Percentiles rank a stretch among this genome's conserved stretches.
Evolutionary conservation across 345 rosid genomes (phyloP).

Genomic region (Nasturtium officinale): DNA sequence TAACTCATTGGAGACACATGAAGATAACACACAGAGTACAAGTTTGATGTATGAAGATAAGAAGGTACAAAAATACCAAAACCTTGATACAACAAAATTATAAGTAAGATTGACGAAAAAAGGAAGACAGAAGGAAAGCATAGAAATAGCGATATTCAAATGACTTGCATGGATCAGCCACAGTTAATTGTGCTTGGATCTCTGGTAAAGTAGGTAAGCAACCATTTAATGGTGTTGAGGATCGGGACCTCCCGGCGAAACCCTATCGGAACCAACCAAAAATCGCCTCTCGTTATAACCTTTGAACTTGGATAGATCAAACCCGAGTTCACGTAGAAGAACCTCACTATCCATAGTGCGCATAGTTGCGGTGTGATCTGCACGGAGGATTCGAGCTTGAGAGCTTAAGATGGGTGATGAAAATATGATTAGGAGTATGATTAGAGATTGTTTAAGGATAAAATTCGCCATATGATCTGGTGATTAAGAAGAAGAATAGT

Average conservation of each 20-base stretch:
- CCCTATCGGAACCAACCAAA: constrained; percentile 37
- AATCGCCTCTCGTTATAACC: constrained; percentile 26
- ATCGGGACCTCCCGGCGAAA: constrained; percentile 47
- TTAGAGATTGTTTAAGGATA: constrained; percentile 29
- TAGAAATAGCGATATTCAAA: constrained; percentile 17
- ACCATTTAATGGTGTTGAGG: constrained; percentile 38
- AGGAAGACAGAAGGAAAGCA: constrained; percentile 5
- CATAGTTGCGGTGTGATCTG: neutral
- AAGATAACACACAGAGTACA: constrained; percentile 17
- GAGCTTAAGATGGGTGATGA: constrained; percentile 9
- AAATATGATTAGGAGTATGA: constrained; percentile 38
- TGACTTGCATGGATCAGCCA: constrained; percentile 36
- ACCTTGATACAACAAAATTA: constrained; percentile 29
- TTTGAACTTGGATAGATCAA: constrained; percentile 42
- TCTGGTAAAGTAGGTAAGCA: neutral
- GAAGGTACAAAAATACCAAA: constrained; percentile 21
- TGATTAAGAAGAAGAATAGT: neutral
- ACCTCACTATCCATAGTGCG: constrained; percentile 13
- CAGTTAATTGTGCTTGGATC: constrained; percentile 32
- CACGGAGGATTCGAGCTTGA: constrained; percentile 42
- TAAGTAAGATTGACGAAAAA: neutral
- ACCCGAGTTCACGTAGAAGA: constrained; percentile 40
- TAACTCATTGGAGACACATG: constrained; percentile 36
- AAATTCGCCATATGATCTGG: constrained; percentile 33
- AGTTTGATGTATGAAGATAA: constrained; percentile 24